These are phyloP conservation scores for Boehmeria nivea DNA, from an alignment of 306 rosid species.

Conservation along the genomic window DNA sequence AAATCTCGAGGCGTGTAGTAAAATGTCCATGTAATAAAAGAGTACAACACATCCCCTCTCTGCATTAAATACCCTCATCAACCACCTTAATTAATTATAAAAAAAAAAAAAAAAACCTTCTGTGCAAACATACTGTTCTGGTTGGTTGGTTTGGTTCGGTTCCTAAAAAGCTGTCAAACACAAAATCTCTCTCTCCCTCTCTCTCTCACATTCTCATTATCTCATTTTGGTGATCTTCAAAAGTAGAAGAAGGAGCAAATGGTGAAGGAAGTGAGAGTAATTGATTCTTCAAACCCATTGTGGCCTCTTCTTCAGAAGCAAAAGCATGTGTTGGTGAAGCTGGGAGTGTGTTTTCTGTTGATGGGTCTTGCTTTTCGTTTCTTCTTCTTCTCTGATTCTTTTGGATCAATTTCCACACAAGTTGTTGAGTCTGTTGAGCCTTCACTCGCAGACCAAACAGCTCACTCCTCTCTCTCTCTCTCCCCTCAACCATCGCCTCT, in stretches of 20 bases:
- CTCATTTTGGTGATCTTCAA: too few relatives aligned
- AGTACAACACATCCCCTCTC: too few relatives aligned
- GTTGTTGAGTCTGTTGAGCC: not conserved
- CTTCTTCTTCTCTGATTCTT: constrained; percentile 28
- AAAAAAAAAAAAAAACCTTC: too few relatives aligned
- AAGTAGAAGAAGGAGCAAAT: too few relatives aligned
- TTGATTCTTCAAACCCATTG: constrained; percentile 22
- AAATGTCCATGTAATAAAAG: too few relatives aligned
- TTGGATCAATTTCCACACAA: not conserved
- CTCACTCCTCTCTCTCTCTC: constrained; percentile 11
- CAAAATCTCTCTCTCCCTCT: not conserved
- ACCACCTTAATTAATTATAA: constrained; percentile 11
- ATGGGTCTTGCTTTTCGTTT: constrained; percentile 38
- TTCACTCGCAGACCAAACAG: constrained; percentile 5
- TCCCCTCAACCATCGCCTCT: constrained; percentile 7
- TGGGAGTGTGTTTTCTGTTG: constrained; percentile 30
- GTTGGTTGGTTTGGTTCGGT: too few relatives aligned
- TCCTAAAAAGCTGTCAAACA: too few relatives aligned
- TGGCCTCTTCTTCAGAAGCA: constrained; percentile 13
- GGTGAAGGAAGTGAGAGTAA: constrained; percentile 28
- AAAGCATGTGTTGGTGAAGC: constrained; percentile 24
- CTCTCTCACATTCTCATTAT: not conserved
- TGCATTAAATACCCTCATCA: not conserved
- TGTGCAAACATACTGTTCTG: too few relatives aligned
- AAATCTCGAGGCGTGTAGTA: too few relatives aligned